Evolutionary conservation across 2,329 filamentous ascomycete species (phyloP).

Genomic region (Geosmithia flava): DNA sequence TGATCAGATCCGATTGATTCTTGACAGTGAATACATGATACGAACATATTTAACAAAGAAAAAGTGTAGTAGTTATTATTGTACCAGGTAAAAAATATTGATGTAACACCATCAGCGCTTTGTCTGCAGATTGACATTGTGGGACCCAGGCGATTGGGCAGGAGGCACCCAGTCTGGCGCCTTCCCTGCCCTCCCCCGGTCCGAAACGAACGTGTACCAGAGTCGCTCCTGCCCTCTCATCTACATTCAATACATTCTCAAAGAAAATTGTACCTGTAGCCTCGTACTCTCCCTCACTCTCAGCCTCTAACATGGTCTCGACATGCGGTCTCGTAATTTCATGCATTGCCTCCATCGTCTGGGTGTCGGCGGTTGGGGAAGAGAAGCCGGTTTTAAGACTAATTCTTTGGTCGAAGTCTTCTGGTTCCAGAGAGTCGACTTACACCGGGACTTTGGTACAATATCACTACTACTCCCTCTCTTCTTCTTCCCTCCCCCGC

Average conservation of each 20-base stretch:
- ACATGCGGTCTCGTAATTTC: slow-evolving; percentile 1
- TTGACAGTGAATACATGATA: too few relatives aligned
- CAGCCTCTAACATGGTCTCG: background rate
- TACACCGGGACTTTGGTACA: too few relatives aligned
- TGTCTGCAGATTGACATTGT: background rate
- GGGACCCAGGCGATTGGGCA: background rate
- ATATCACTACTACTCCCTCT: background rate
- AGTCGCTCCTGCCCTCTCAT: background rate
- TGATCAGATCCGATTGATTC: too few relatives aligned
- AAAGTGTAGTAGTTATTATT: too few relatives aligned
- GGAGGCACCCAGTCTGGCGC: background rate
- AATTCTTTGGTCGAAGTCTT: too few relatives aligned
- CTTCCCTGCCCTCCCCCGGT: background rate
- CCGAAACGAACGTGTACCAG: background rate
- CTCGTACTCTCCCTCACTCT: background rate
- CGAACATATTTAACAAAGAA: too few relatives aligned
- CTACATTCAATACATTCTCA: background rate
- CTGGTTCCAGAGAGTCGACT: background rate
- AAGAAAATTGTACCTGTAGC: too few relatives aligned
- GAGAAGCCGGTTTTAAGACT: background rate
- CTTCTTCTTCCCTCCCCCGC: slow-evolving; percentile 2
- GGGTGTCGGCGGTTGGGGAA: background rate
- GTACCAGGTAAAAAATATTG: background rate
- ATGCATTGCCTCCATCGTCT: background rate
- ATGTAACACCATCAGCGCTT: background rate